Evolutionary conservation across 768 basidiomycete species (phyloP).

Genomic region (Hygrocybe punicea): DNA sequence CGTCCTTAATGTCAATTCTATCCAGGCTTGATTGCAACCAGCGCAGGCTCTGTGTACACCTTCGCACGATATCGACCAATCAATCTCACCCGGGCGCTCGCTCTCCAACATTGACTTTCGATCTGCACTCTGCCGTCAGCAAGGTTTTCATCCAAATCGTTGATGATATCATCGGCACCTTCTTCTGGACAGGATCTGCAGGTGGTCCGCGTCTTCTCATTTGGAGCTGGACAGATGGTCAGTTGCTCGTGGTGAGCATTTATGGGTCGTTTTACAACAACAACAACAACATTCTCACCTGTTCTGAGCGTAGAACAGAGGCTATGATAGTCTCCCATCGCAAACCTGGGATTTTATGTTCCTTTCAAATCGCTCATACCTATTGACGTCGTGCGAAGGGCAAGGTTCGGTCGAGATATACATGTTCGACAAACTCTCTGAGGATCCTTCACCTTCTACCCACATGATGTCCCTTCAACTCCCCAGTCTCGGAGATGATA

Average conservation of each 20-base stretch:
- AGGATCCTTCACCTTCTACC: background rate
- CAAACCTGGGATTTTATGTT: conserved; percentile 46
- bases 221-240: conserved; percentile 54
- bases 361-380: conserved; percentile 42
- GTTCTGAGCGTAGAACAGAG: conserved; percentile 32
- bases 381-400: conserved; percentile 35
- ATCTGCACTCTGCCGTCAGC: conserved; percentile 8
- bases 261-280: too few relatives aligned
- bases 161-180: conserved; percentile 51
- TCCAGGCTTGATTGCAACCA: background rate
- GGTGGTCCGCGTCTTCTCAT: conserved; percentile 36
- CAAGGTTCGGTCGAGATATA: conserved; percentile 44
- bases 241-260: conserved; percentile 37
- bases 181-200: conserved; percentile 28
- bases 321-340: conserved; percentile 9
- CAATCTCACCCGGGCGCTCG: conserved; percentile 42
- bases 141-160: conserved; percentile 43
- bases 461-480: conserved; percentile 16
- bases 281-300: background rate
- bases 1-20: background rate
- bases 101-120: conserved; percentile 24
- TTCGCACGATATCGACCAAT: conserved; percentile 45
- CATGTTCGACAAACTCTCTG: conserved; percentile 29
- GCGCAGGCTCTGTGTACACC: conserved; percentile 29
- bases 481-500: conserved; percentile 10